Conservation (phyloP, 2,329 filamentous ascomycete genomes). For the Penicillium vulpinum region DNA sequence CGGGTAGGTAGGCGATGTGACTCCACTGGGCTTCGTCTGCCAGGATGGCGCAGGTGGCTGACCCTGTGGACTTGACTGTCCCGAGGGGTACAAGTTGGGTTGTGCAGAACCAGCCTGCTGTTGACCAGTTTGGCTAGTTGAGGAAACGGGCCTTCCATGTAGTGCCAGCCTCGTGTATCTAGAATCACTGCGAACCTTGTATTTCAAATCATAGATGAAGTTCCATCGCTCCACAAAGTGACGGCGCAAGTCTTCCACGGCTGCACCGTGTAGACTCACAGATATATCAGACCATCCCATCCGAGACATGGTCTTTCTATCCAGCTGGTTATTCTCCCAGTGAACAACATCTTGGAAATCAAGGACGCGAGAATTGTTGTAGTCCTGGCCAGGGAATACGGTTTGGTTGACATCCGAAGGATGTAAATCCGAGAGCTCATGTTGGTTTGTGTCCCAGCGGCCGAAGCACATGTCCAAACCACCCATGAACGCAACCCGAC, state of each 20-base stretch:
- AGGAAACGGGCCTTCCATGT: constrained; percentile 35
- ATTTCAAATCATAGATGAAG: constrained; percentile 84
- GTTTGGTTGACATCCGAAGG: constrained; percentile 73
- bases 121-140: constrained; percentile 16
- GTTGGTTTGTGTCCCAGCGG: constrained; percentile 83
- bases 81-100: constrained; percentile 15
- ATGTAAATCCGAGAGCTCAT: constrained; percentile 81
- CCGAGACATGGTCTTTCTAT: constrained; percentile 73
- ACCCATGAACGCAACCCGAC: constrained; percentile 83
- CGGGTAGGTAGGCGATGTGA: background rate
- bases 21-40: constrained; percentile 4
- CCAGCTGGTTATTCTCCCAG: constrained; percentile 83
- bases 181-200: constrained; percentile 57
- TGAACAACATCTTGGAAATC: constrained; percentile 77
- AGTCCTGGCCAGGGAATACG: constrained; percentile 86
- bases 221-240: constrained; percentile 92
- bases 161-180: constrained; percentile 48
- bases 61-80: constrained; percentile 15
- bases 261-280: constrained; percentile 71
- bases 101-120: constrained; percentile 23
- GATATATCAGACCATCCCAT: constrained; percentile 95
- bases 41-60: constrained; percentile 17
- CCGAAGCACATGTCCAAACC: constrained; percentile 87
- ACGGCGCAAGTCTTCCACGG: constrained; percentile 70
- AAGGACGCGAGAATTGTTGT: constrained; percentile 82